A percentile compares a stretch with the other conserved stretches of the same genome.
phyloP scores from a whole-genome alignment of 805 yeast species.

The Zygosaccharomyces lentus region DNA sequence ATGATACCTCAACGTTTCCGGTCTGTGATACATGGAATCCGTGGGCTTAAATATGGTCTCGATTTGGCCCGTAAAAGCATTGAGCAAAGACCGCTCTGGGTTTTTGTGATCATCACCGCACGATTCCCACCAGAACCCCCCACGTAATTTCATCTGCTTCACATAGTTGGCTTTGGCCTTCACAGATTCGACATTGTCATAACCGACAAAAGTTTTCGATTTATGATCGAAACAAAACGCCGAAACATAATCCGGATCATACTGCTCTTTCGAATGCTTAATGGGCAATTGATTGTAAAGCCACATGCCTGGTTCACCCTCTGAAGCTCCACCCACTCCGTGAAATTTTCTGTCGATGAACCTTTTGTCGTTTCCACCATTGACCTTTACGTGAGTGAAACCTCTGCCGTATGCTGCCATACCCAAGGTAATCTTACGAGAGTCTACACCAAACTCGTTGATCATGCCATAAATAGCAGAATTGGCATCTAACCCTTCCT shows the following conservation, averaged over 20 bases:
- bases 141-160: conserved; percentile 49
- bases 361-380: conserved; percentile 16
- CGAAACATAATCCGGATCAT: conserved; percentile 51
- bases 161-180: conserved; percentile 59
- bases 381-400: conserved; percentile 40
- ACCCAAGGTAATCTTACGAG: conserved; percentile 64
- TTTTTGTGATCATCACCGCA: conserved; percentile 55
- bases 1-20: conserved; percentile 19
- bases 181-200: conserved; percentile 59
- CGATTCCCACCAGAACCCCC: conserved; percentile 96
- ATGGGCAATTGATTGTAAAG: conserved; percentile 55
- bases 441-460: conserved; percentile 37
- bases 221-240: conserved; percentile 47
- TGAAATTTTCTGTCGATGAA: conserved; percentile 39
- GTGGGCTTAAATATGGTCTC: conserved; percentile 13
- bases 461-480: conserved; percentile 45
- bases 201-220: conserved; percentile 46
- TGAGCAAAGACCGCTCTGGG: conserved; percentile 39
- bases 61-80: conserved; percentile 40
- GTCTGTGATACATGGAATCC: conserved; percentile 17
- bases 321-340: conserved; percentile 42
- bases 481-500: conserved; percentile 45
- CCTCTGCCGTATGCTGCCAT: conserved; percentile 83
- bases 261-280: conserved; percentile 41
- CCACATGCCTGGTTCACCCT: conserved; percentile 48